Conservation (phyloP, 1,284 basidiomycete genomes). For the Microstroma glucosiphilum region DNA sequence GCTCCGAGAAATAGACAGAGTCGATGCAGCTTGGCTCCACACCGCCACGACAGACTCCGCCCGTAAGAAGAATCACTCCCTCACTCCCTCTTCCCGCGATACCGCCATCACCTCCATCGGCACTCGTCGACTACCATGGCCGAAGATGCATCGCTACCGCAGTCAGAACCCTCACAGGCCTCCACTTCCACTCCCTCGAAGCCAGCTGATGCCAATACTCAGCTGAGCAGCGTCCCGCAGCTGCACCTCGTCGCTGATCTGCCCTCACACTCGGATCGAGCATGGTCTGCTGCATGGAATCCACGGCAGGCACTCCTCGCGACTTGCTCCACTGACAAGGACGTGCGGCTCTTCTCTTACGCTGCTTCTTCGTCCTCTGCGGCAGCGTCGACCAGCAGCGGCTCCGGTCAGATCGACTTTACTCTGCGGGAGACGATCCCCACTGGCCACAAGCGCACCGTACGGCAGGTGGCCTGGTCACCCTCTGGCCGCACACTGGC, state of each 20-base stretch:
- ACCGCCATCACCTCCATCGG: too few species aligned
- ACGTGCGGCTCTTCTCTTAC: slow-evolving; percentile 77
- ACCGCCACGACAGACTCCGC: too few species aligned
- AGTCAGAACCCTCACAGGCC: too few species aligned
- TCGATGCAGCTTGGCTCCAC: too few species aligned
- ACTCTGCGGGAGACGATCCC: slow-evolving; percentile 47
- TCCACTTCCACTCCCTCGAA: too few species aligned
- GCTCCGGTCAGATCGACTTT: slow-evolving; percentile 31
- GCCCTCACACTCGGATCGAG: slow-evolving; percentile 44
- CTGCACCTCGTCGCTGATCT: background rate
- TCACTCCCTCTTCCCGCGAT: too few species aligned
- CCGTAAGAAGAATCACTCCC: too few species aligned
- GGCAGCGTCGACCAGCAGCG: background rate
- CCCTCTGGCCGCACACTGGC: slow-evolving; percentile 83
- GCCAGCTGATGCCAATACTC: background rate
- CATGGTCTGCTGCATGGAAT: slow-evolving; percentile 88
- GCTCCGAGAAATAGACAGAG: too few species aligned
- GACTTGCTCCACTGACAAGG: slow-evolving; percentile 89
- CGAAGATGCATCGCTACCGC: too few species aligned
- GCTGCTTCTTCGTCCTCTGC: slow-evolving; percentile 15
- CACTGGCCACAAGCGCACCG: slow-evolving; percentile 83
- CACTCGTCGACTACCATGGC: too few species aligned
- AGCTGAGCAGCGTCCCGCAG: background rate
- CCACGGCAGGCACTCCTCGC: slow-evolving; percentile 74
- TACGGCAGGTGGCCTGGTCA: slow-evolving; percentile 83